Percentiles rank a stretch among this genome's conserved stretches.
phyloP scores from a whole-genome alignment of 371 early-diverging fungal species.

The Cokeromyces recurvatus region DNA sequence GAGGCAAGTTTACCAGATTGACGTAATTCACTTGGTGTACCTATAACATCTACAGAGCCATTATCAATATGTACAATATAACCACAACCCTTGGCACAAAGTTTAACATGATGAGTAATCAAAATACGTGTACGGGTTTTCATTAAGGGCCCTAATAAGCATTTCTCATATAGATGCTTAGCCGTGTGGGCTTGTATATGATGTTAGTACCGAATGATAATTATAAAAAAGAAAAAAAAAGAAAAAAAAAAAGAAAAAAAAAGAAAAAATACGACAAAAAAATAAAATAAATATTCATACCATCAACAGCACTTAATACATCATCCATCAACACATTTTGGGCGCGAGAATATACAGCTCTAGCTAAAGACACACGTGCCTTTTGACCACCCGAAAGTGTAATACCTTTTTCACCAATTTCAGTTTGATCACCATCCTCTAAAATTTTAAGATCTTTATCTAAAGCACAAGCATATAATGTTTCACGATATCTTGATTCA shows the following conservation, averaged over 20 bases:
- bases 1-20: constrained; percentile 23
- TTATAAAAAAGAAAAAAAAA: no score
- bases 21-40: constrained; percentile 41
- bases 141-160: constrained; percentile 71
- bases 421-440: constrained; percentile 84
- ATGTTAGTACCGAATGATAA: no score
- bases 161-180: constrained; percentile 69
- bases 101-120: constrained; percentile 84
- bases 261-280: no score
- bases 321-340: constrained; percentile 79
- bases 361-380: constrained; percentile 77
- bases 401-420: constrained; percentile 88
- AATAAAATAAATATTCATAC: constrained; percentile 62
- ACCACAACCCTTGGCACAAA: constrained; percentile 66
- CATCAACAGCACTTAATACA: constrained; percentile 78
- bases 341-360: constrained; percentile 78
- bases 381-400: constrained; percentile 77
- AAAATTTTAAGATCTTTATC: constrained; percentile 53
- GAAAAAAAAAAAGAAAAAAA: no score
- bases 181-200: constrained; percentile 90
- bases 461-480: constrained; percentile 60
- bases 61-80: constrained; percentile 60
- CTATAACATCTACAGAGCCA: constrained; percentile 46
- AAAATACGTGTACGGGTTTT: constrained; percentile 73
- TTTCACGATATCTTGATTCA: constrained; percentile 44